Conservation (phyloP, 2,329 filamentous ascomycete genomes). For the Cordyceps farinosa region DNA sequence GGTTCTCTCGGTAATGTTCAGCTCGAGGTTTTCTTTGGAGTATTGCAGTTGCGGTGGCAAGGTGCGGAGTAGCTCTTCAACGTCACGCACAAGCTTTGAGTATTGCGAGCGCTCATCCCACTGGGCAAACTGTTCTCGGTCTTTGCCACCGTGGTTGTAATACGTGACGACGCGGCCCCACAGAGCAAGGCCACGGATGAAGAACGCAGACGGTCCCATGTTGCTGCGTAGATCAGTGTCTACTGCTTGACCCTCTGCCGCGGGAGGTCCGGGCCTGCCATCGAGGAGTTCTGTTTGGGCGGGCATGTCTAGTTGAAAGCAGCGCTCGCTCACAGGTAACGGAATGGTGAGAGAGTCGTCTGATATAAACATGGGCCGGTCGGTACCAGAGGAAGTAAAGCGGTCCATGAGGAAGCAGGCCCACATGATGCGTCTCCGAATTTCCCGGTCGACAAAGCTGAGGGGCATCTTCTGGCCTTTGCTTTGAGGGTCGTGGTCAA, state of each 20-base stretch:
- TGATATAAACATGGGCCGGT: constrained; percentile 84
- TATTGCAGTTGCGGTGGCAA: constrained; percentile 73
- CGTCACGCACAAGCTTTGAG: constrained; percentile 63
- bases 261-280: constrained; percentile 63
- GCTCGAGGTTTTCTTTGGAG: constrained; percentile 74
- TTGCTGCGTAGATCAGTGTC: constrained; percentile 69
- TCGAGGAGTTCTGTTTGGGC: constrained; percentile 80
- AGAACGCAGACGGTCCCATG: constrained; percentile 92
- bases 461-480: constrained; percentile 61
- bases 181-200: constrained; percentile 77
- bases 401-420: constrained; percentile 96
- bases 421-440: constrained; percentile 94
- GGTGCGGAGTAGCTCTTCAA: constrained; percentile 64
- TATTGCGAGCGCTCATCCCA: constrained; percentile 83
- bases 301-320: constrained; percentile 87
- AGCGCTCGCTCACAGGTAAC: constrained; percentile 82
- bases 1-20: constrained; percentile 78
- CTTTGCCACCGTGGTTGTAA: constrained; percentile 83
- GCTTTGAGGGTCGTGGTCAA: constrained; percentile 75
- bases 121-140: constrained; percentile 70
- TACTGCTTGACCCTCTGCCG: constrained; percentile 55
- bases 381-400: constrained; percentile 93
- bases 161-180: constrained; percentile 92
- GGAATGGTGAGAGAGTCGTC: constrained; percentile 88
- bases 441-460: constrained; percentile 90